A percentile compares a stretch with the other conserved stretches of the same genome.
phyloP scores from a whole-genome alignment of 2,329 filamentous ascomycete genomes.

The Fusarium luffae region DNA sequence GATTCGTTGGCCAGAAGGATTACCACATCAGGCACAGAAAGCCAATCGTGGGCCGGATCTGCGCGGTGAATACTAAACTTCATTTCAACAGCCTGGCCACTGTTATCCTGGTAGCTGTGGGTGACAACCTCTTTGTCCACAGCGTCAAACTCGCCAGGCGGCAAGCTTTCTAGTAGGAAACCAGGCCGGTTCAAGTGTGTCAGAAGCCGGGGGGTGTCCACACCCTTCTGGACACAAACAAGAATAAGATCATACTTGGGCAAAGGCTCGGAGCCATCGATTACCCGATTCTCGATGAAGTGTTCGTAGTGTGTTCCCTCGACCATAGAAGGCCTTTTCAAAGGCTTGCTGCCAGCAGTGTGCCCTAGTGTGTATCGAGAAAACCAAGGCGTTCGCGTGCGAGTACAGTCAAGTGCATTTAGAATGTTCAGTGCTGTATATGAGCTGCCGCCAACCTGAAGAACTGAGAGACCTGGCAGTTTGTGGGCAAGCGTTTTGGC shows the following conservation, averaged over 20 bases:
- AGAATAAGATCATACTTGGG: slow-evolving; percentile 52
- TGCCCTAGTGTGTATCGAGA: slow-evolving; percentile 50
- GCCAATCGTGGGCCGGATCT: background rate
- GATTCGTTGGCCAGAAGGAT: slow-evolving; percentile 34
- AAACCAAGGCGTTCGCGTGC: slow-evolving; percentile 48
- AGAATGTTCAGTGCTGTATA: slow-evolving; percentile 42
- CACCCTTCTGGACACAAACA: slow-evolving; percentile 21
- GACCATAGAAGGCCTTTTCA: slow-evolving; percentile 12
- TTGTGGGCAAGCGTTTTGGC: slow-evolving; percentile 54
- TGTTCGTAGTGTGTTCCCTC: slow-evolving; percentile 29
- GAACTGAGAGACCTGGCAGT: slow-evolving; percentile 51
- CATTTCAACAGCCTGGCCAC: slow-evolving; percentile 1
- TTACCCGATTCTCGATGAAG: slow-evolving; percentile 46
- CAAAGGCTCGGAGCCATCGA: slow-evolving; percentile 36
- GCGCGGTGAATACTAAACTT: slow-evolving; percentile 8
- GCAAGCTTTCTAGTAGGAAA: slow-evolving; percentile 40
- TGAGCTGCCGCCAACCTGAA: slow-evolving; percentile 52
- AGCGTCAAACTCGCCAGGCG: background rate
- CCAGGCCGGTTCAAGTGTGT: slow-evolving; percentile 47
- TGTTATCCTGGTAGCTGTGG: background rate
- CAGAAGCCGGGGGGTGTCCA: slow-evolving; percentile 30
- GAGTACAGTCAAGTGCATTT: slow-evolving; percentile 38
- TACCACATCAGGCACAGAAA: slow-evolving; percentile 9
- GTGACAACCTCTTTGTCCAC: background rate
- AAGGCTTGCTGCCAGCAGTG: background rate